Evolutionary conservation across 2,329 filamentous ascomycete genomes (phyloP).

Genomic region (Penicillium crustosum): DNA sequence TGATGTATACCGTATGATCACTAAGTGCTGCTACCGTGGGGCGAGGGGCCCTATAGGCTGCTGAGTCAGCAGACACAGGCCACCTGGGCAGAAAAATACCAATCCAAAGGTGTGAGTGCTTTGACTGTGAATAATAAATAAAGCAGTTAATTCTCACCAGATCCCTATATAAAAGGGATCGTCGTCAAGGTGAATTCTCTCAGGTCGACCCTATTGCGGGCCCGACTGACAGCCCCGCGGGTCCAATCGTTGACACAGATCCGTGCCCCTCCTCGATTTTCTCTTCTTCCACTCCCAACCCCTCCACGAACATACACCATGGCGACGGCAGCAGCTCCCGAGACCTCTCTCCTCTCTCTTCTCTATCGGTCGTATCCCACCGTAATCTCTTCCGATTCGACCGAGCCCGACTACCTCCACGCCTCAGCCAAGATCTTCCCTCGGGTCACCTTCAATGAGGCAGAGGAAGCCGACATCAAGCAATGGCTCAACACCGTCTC

Average conservation of each 20-base stretch:
- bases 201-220: conserved; percentile 25
- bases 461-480: conserved; percentile 82
- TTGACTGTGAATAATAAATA: neutral
- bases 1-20: no score
- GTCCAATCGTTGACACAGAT: conserved; percentile 27
- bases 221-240: conserved; percentile 27
- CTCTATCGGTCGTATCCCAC: conserved; percentile 47
- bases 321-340: conserved; percentile 38
- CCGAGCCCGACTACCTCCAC: conserved; percentile 46
- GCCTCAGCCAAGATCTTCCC: conserved; percentile 65
- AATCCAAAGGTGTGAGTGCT: neutral
- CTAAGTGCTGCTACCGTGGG: no score
- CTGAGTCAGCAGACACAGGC: conserved; percentile 8
- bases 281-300: conserved; percentile 22
- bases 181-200: conserved; percentile 21
- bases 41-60: neutral
- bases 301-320: conserved; percentile 30
- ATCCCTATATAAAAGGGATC: conserved; percentile 14
- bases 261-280: conserved; percentile 35
- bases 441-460: conserved; percentile 68
- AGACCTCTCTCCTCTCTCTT: conserved; percentile 46
- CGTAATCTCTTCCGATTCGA: conserved; percentile 41
- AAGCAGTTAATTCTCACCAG: neutral
- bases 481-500: conserved; percentile 82
- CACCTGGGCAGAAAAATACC: neutral